Base-by-base conservation (phyloP, 768 basidiomycete species). In the Aureoboletus auriporus region DNA sequence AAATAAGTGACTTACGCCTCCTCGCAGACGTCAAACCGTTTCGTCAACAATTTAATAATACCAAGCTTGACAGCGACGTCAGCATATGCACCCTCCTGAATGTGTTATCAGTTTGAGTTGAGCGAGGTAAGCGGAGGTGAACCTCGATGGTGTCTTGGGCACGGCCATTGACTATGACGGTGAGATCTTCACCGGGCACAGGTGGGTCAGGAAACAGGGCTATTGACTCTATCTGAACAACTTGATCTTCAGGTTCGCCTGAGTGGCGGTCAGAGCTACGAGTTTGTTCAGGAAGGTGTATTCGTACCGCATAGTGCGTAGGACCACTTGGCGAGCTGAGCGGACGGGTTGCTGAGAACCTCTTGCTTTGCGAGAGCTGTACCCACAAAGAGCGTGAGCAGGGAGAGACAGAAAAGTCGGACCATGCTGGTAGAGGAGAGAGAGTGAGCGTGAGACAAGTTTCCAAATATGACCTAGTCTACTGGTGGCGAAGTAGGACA, bases 51-150 rank as follows among this genome's bases (percentile, higher is more conserved):
- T 72, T 91, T 96, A 62, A 99, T 80, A 27, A 91, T 70, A 23
- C 96, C 96, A n/a, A 98, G 75, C 67, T 97, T 98, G 47, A 99
- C 95, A 1, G 70, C 69, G 5, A 99, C 93, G 56, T 94, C 83
- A 8, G 87, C 95, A 58, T 80, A 89, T 34, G 95, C 89, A 6
- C 96, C 96, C 5, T 93, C 85, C 94, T 97, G 54, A 11, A 11
- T 23, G 45, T n/a, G 3, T 11, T 26, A 33, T 69, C 16, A 58
- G 46, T 28, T 50, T 26, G 49, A 37, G 35, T 20, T 16, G 30
- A 38, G 10, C 31, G 29, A 44, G 40, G 11, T 33, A 44, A 34
- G 47, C 12, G 44, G 4, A 14, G 17, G 45, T 71, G 27, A 51
- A 94, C 94, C 72, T 87, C 75, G 52, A 98, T 82, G 6, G 57